phyloP scores from a whole-genome alignment of 768 basidiomycete genomes.

The Tricholoma saponaceum region DNA sequence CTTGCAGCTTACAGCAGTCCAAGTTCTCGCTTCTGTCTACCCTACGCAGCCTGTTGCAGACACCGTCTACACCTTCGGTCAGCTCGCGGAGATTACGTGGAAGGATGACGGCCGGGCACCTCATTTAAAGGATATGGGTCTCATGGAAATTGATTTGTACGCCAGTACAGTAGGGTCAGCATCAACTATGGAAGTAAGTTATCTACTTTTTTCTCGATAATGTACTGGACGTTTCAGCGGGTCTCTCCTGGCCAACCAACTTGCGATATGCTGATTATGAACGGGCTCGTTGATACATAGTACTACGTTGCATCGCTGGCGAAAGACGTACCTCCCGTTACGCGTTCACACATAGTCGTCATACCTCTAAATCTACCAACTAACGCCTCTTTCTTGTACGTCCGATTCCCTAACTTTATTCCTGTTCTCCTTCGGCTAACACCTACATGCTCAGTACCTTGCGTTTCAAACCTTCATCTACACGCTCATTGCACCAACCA shows the following conservation, averaged over 20 bases:
- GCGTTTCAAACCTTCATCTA: conserved; percentile 26
- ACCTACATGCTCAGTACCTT: conserved; percentile 23
- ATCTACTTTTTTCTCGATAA: background rate
- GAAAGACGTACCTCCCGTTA: conserved; percentile 33
- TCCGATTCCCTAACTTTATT: background rate
- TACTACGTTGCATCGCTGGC: conserved; percentile 41
- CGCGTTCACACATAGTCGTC: conserved; percentile 22
- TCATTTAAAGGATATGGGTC: conserved; percentile 35
- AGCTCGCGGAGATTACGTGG: conserved; percentile 43
- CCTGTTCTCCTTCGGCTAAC: background rate
- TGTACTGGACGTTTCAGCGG: background rate
- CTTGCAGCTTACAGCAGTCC: background rate
- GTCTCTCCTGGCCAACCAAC: background rate
- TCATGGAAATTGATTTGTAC: conserved; percentile 44
- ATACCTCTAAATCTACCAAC: conserved; percentile 27
- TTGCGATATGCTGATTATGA: background rate
- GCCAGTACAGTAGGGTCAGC: conserved; percentile 20
- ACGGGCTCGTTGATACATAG: conserved; percentile 21
- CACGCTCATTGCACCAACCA: background rate
- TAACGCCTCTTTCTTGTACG: conserved; percentile 27
- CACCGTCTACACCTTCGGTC: conserved; percentile 42
- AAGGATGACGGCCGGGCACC: conserved; percentile 42
- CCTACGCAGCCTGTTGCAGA: conserved; percentile 45
- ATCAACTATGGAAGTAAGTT: conserved; percentile 28
- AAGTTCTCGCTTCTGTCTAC: conserved; percentile 31